Evolutionary conservation across 1,284 basidiomycete genomes (phyloP), one percentile per base, ranked within the genome.

Genomic region (Cryptococcus depauperatus): DNA sequence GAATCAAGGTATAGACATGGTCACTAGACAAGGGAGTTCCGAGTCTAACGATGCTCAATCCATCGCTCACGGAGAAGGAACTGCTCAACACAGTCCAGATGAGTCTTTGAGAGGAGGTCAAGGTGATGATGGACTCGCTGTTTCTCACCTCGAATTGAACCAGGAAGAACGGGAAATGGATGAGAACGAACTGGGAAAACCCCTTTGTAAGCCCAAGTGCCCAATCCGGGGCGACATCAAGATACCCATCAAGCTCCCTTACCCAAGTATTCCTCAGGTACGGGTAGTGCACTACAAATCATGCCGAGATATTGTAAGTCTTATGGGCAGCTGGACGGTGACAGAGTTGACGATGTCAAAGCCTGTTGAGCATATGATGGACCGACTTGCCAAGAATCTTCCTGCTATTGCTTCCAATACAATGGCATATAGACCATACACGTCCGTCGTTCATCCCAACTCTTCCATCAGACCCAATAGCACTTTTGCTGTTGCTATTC

Each of bases 361-460:
- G 62, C 59, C 61, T 16, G 42, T 52, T 16, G 41, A 52, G n/a
- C 61, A 56, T 39, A 52, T 61, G 37, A 41, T 51, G 21, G 35
- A 50, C 23, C 33, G 44, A 11, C 48, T 62, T 22, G 10, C 29
- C 4, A 46, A 52, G 1, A 40, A 47, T 28, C 51, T 62, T n/a
- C 50, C 51, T 19, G 45, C 50, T 29, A 30, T 63, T 44, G 49
- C 56, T 30, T 37, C 55, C 52, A 21, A 47, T 46, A 25, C 47
- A 32, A 27, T 47, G 40, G 37, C 40, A 35, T 35, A 45, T 46
- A 11, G 41, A 22, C 47, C 43, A 4, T 48, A 48, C 29, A 37
- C 54, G 19, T 39, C 44, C 18, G 16, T 50, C 38, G 22, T 38
- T 14, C 38, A 35, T 22, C 46, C 37, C 14, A 27, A 35, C 21